Evolutionary conservation across 2,329 filamentous ascomycete genomes (phyloP).

Genomic region (Talaromyces sp.): DNA sequence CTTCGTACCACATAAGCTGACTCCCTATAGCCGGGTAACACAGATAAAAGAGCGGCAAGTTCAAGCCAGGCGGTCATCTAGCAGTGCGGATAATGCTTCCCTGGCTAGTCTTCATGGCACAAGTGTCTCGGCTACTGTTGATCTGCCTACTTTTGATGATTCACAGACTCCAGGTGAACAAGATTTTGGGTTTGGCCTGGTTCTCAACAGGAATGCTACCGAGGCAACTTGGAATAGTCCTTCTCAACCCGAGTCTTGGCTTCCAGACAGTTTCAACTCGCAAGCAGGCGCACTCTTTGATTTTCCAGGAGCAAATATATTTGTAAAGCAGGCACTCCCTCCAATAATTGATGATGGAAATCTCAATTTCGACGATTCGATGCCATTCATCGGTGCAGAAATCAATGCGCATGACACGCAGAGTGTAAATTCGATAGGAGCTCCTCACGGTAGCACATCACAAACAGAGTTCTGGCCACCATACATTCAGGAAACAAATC

Average conservation of each 20-base stretch:
- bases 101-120: not conserved
- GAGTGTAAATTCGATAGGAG: not conserved
- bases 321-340: conserved; percentile 33
- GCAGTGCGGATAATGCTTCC: not conserved
- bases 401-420: not conserved
- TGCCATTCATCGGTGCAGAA: not conserved
- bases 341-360: conserved; percentile 23
- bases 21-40: conserved; percentile 25
- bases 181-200: not conserved
- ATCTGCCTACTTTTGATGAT: not conserved
- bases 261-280: conserved; percentile 34
- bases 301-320: conserved; percentile 35
- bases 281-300: conserved; percentile 31
- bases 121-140: not conserved
- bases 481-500: conserved; percentile 39
- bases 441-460: not conserved
- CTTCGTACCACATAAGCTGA: not conserved
- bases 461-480: conserved; percentile 32
- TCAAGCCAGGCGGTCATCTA: not conserved
- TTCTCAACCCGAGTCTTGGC: conserved; percentile 33
- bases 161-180: not conserved
- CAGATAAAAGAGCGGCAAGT: not conserved
- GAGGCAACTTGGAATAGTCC: not conserved
- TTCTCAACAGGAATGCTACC: not conserved
- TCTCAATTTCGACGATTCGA: not conserved